phyloP scores from a whole-genome alignment of 768 basidiomycete species.

The Cytidiella melzeri region DNA sequence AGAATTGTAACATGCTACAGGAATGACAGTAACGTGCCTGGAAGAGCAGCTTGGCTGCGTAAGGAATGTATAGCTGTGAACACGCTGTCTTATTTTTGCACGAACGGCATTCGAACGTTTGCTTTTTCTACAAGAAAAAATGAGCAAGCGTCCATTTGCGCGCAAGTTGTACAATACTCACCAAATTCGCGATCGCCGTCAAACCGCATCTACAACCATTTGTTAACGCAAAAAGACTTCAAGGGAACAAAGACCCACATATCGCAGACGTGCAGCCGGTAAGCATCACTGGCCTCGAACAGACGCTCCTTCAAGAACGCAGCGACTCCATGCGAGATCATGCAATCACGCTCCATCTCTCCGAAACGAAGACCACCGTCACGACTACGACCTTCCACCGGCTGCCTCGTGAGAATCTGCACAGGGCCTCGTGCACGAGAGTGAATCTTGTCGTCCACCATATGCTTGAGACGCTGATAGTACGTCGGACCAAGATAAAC shows the following conservation, averaged over 20 bases:
- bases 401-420: constrained; percentile 95
- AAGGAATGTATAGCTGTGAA: constrained; percentile 89
- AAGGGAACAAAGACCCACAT: constrained; percentile 56
- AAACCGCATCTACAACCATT: constrained; percentile 69
- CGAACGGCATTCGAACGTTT: constrained; percentile 96
- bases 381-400: constrained; percentile 96
- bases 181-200: constrained; percentile 94
- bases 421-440: constrained; percentile 96
- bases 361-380: constrained; percentile 99
- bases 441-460: constrained; percentile 99
- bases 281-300: constrained; percentile 90
- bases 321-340: constrained; percentile 99
- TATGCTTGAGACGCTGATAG: constrained; percentile 98
- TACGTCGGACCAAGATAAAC: constrained; percentile 98
- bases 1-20: constrained; percentile 3
- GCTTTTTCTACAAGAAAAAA: constrained; percentile 68
- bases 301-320: constrained; percentile 96
- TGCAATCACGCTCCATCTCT: constrained; percentile 99
- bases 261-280: constrained; percentile 93
- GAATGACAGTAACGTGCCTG: constrained; percentile 48
- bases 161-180: constrained; percentile 32
- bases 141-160: constrained; percentile 1
- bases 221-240: constrained; percentile 6
- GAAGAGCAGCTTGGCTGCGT: constrained; percentile 94
- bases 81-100: constrained; percentile 97